Percentiles rank a stretch among this genome's conserved stretches.
Evolutionary conservation across 1,139 yeast species (phyloP).

Genomic region (Schwanniomyces etchellsii): DNA sequence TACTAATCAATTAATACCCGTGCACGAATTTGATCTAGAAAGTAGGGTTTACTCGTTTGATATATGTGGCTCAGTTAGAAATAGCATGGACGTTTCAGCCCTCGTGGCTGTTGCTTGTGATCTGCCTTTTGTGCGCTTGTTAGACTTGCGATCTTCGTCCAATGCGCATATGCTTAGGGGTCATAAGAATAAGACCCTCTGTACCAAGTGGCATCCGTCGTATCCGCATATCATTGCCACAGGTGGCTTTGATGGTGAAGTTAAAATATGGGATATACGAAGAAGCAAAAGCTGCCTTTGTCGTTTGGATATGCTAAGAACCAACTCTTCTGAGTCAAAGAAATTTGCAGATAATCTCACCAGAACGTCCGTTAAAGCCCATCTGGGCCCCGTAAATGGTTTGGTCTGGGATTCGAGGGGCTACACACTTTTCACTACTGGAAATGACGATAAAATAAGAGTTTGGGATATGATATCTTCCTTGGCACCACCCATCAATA

Average conservation of each 20-base stretch:
- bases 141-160: conserved; percentile 69
- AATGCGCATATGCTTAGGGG: conserved; percentile 66
- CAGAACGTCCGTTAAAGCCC: conserved; percentile 50
- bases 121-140: conserved; percentile 60
- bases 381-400: conserved; percentile 72
- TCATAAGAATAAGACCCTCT: conserved; percentile 57
- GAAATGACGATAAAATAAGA: conserved; percentile 71
- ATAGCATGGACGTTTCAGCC: conserved; percentile 35
- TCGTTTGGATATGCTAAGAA: conserved; percentile 47
- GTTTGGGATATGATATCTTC: conserved; percentile 62
- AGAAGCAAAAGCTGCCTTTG: conserved; percentile 61
- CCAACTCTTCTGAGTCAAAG: conserved; percentile 15
- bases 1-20: conserved; percentile 56
- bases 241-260: conserved; percentile 74
- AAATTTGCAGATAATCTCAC: conserved; percentile 20
- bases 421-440: conserved; percentile 53
- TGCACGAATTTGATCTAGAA: conserved; percentile 55
- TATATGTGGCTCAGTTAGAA: conserved; percentile 23
- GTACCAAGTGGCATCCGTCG: conserved; percentile 77
- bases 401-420: conserved; percentile 66
- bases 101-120: conserved; percentile 69
- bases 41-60: conserved; percentile 53
- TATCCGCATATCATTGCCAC: conserved; percentile 56
- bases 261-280: conserved; percentile 71
- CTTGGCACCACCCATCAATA: conserved; percentile 47